Base-by-base conservation (phyloP, 176 grass and related monocot genomes). In the Carex cristatella region DNA sequence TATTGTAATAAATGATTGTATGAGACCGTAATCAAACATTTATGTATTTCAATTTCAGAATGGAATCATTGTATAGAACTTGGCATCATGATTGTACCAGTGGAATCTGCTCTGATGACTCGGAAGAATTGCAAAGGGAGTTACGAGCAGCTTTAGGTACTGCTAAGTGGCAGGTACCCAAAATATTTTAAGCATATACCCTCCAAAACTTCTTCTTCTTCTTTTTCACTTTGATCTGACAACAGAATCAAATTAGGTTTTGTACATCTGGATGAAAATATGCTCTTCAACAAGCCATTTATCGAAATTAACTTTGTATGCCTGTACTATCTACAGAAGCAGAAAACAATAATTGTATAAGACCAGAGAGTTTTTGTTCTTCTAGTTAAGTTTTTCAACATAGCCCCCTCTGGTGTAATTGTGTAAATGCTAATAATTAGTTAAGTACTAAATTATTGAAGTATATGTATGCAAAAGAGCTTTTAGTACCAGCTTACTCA, bases 131-230 rank as follows among this genome's bases (percentile, higher is more conserved):
- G 82, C 84, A 79, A 71, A 91, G 91, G 63, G 92, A 97, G 69
- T 84, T 97, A 13, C 89, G 87, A 61, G 91, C 86, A 85, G 87
- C 91, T 88, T 83, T 97, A 85, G 92, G 92, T 66, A 94, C 92
- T 69, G 92, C 95, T 79, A 97, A 97, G 84, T 97, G 95, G 95
- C 95, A 97, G 95, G 95, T 91, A 28, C 19, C 81, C 6, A 59
- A 69, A 54, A 56, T 72, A 51, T 79, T 77, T 79, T 82, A 60
- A 58, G 55, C 62, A 32, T 69, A 64, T 69, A 61, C 28, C 51
- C 28, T 57, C 44, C n/a, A 54, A 54, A 76, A 76, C 0, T 57
- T 49, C 8, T 7, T 49, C 1, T 7, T 49, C 1, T 3, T 38
- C 4, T 0, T 31, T 33, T 23, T 33, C 18, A 32, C 74, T 56